Evolutionary conservation across 1,139 yeast genomes (phyloP).

Genomic region (Debaryomyces fabryi): DNA sequence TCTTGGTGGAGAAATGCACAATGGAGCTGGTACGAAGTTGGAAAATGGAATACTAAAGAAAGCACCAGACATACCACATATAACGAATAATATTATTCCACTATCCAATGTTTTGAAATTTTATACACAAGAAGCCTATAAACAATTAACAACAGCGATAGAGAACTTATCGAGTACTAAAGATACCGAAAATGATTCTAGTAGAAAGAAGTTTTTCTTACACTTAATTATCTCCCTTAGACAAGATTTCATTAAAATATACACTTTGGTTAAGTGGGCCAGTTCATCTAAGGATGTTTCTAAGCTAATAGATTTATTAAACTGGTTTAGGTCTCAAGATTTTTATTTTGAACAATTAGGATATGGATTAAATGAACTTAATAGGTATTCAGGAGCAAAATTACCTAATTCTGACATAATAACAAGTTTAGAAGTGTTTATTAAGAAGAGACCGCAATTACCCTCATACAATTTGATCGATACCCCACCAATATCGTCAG

Average conservation of each 20-base stretch:
- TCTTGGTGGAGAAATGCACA: neutral
- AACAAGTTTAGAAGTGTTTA: constrained; percentile 83
- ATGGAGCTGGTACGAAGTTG: constrained; percentile 6
- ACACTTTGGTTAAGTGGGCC: constrained; percentile 89
- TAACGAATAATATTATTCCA: constrained; percentile 70
- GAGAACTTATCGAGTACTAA: constrained; percentile 53
- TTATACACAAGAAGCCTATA: constrained; percentile 64
- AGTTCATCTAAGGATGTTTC: constrained; percentile 69
- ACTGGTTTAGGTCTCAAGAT: constrained; percentile 80
- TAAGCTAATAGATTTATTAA: constrained; percentile 77
- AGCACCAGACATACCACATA: constrained; percentile 66
- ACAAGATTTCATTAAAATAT: constrained; percentile 79
- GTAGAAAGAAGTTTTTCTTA: constrained; percentile 67
- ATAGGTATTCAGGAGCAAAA: constrained; percentile 79
- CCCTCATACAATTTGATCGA: constrained; percentile 66
- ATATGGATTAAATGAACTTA: constrained; percentile 56
- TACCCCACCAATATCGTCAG: constrained; percentile 53
- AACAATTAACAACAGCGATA: constrained; percentile 62
- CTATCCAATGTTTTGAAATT: constrained; percentile 59
- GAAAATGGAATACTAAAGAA: constrained; percentile 5
- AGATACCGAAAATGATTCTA: constrained; percentile 53
- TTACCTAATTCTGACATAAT: constrained; percentile 86
- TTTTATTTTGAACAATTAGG: constrained; percentile 64
- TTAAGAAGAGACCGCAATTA: constrained; percentile 75
- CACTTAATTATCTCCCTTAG: constrained; percentile 70